Percentiles rank a stretch among this genome's conserved stretches.
Conservation (phyloP, 176 grass and related monocot species). For the Phoenix roebelenii region DNA sequence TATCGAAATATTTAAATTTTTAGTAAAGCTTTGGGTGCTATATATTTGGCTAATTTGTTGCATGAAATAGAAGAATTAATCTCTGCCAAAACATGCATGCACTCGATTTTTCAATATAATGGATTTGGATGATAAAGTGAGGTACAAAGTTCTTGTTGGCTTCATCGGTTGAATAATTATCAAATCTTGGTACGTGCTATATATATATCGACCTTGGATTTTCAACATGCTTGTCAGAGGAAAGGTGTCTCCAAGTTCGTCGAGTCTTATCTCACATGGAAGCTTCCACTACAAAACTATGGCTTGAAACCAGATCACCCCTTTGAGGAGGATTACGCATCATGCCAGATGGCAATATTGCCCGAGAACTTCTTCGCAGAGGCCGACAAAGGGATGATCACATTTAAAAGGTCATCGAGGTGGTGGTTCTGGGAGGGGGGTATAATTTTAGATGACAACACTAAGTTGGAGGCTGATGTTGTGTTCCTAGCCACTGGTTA, state of each 20-base stretch:
- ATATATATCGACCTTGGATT: neutral
- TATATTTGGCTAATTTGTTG: no score
- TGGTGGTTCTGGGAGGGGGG: slow-evolving; percentile 85
- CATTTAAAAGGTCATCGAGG: slow-evolving; percentile 36
- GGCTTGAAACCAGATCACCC: slow-evolving; percentile 82
- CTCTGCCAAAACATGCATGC: no score
- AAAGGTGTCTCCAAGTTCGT: slow-evolving; percentile 76
- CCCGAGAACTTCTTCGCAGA: slow-evolving; percentile 87
- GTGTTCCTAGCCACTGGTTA: slow-evolving; percentile 93
- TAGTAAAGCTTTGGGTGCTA: no score
- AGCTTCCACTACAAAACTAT: slow-evolving; percentile 71
- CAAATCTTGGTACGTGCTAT: neutral
- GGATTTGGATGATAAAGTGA: no score
- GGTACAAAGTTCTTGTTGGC: no score
- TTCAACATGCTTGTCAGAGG: slow-evolving; percentile 27
- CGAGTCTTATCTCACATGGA: slow-evolving; percentile 88
- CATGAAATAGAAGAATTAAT: no score
- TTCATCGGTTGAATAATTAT: no score
- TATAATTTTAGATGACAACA: slow-evolving; percentile 56
- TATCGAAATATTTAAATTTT: no score
- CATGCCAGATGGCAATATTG: slow-evolving; percentile 96
- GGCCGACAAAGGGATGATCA: slow-evolving; percentile 54
- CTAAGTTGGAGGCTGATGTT: slow-evolving; percentile 68
- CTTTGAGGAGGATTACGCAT: slow-evolving; percentile 93
- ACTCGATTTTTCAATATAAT: no score